These are phyloP conservation scores for Mimosa pudica DNA, from an alignment of 306 rosid species.

Conservation along the genomic window DNA sequence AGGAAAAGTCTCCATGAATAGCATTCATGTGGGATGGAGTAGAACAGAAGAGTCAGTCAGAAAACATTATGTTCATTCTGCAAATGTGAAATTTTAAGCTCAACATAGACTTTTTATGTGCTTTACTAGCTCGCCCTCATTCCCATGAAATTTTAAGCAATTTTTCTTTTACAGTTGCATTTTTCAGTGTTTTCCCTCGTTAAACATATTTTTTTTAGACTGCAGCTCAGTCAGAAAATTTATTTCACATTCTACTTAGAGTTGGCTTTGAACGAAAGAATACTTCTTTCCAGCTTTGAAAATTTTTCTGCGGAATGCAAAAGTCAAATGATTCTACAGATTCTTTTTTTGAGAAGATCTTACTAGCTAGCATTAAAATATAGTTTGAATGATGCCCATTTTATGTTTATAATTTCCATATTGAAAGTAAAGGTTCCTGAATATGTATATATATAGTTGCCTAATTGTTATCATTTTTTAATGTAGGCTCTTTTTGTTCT, in stretches of 20 bases:
- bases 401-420: constrained; percentile 24
- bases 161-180: not conserved
- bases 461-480: not conserved
- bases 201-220: not conserved
- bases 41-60: constrained; percentile 1
- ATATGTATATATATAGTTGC: not conserved
- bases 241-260: constrained; percentile 6
- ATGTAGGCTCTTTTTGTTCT: constrained; percentile 80
- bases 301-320: not conserved
- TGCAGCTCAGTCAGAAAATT: not conserved
- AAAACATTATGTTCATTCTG: not conserved
- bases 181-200: not conserved
- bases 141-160: constrained; percentile 57
- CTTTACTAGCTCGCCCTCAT: constrained; percentile 86
- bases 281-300: constrained; percentile 14
- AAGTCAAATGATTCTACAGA: not conserved
- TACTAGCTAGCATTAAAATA: constrained; percentile 14
- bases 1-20: not conserved
- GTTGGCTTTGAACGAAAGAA: constrained; percentile 15
- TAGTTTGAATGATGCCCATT: constrained; percentile 21
- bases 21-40: not conserved
- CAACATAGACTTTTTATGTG: constrained; percentile 34
- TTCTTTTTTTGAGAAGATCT: not conserved
- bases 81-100: constrained; percentile 8
- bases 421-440: not conserved